phyloP scores from a whole-genome alignment of 352 stramenopile species.

The Globisporangium nagaii region DNA sequence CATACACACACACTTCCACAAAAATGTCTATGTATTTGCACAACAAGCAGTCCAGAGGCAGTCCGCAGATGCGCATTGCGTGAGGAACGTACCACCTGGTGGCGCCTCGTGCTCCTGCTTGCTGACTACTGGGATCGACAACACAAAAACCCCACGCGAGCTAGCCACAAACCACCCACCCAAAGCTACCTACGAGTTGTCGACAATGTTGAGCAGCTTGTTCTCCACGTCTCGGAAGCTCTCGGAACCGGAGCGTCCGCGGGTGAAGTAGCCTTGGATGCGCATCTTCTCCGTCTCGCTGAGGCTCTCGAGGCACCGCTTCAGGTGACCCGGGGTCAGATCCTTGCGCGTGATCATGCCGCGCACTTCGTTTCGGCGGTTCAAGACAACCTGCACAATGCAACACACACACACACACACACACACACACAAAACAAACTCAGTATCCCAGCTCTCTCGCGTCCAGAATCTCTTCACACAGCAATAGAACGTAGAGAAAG shows the following conservation, averaged over 20 bases:
- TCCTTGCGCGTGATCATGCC: constrained; percentile 87
- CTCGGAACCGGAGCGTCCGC: constrained; percentile 56
- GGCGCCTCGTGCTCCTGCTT: not conserved
- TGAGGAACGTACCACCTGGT: not conserved
- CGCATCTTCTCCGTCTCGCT: constrained; percentile 77
- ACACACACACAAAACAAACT: too few relatives aligned
- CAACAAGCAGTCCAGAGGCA: not conserved
- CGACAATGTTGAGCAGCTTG: constrained; percentile 73
- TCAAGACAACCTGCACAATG: too few relatives aligned
- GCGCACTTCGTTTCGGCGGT: constrained; percentile 87
- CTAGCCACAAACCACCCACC: not conserved
- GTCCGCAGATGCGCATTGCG: not conserved
- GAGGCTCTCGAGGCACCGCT: constrained; percentile 68
- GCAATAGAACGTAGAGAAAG: too few relatives aligned
- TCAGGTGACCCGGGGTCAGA: constrained; percentile 76
- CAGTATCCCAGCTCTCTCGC: too few relatives aligned
- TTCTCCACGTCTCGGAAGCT: constrained; percentile 82
- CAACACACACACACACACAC: too few relatives aligned
- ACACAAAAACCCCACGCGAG: not conserved
- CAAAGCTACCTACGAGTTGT: constrained; percentile 60
- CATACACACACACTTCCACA: constrained; percentile 1
- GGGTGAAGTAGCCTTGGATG: constrained; percentile 83
- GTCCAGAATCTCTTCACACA: too few relatives aligned
- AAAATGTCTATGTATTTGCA: constrained; percentile 4
- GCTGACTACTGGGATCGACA: not conserved